Conservation (phyloP, 164 flowering plant species). For the Cinnamomum micranthum region DNA sequence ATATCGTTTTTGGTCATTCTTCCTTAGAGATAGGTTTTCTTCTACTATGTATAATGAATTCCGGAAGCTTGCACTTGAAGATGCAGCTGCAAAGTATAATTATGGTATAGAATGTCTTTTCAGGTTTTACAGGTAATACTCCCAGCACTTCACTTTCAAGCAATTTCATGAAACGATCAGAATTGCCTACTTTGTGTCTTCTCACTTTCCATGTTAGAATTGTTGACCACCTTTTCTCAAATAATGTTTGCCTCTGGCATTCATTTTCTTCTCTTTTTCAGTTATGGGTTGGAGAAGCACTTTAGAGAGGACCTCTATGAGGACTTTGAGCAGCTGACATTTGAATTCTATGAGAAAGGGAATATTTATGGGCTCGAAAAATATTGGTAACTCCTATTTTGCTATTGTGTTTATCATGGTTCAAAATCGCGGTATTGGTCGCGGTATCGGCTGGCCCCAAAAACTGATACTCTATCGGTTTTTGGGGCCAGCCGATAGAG, state of each 20-base stretch:
- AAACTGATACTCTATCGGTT: too few relatives aligned
- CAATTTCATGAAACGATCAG: background rate
- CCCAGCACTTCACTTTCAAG: background rate
- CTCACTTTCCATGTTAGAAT: background rate
- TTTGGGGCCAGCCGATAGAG: too few relatives aligned
- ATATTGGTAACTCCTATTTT: slow-evolving; percentile 58
- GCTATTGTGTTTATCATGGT: background rate
- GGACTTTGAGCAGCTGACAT: slow-evolving; percentile 83
- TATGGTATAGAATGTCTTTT: slow-evolving; percentile 95
- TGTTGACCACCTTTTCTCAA: background rate
- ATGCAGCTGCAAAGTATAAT: slow-evolving; percentile 84
- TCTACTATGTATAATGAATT: slow-evolving; percentile 88
- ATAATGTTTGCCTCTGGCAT: background rate
- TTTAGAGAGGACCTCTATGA: slow-evolving; percentile 72
- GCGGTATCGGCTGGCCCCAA: too few relatives aligned
- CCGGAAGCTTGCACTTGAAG: slow-evolving; percentile 76
- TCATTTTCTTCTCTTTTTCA: slow-evolving; percentile 19
- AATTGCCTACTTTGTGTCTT: background rate
- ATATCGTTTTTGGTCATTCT: slow-evolving; percentile 94
- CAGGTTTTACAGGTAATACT: slow-evolving; percentile 82
- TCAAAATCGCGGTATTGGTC: too few relatives aligned
- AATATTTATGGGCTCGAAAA: slow-evolving; percentile 93
- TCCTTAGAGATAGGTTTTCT: slow-evolving; percentile 61
- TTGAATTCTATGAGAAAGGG: slow-evolving; percentile 76
- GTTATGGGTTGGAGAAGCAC: slow-evolving; percentile 93